A percentile compares a stretch with the other conserved stretches of the same genome.
phyloP scores from a whole-genome alignment of 2,329 filamentous ascomycete genomes.

The Paracamarosporium sp. region DNA sequence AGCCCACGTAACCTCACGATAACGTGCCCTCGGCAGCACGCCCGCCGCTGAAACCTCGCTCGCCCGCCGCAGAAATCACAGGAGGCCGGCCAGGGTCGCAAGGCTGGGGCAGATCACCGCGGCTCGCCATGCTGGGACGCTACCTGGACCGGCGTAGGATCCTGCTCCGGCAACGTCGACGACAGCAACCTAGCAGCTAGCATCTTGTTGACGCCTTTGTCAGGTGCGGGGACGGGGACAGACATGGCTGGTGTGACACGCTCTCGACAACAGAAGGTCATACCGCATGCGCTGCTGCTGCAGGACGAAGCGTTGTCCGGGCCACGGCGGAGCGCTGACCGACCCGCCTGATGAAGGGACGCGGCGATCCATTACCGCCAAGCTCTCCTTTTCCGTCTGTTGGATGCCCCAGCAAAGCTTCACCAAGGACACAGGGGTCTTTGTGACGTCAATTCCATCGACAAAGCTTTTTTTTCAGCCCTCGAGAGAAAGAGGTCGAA shows the following conservation, averaged over 20 bases:
- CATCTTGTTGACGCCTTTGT: not conserved
- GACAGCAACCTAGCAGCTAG: not conserved
- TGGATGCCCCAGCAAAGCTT: not conserved
- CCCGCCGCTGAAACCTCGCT: not conserved
- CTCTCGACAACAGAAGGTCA: not conserved
- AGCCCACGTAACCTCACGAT: constrained; percentile 3
- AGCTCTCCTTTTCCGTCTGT: not conserved
- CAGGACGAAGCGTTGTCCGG: not conserved
- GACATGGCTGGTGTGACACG: not conserved
- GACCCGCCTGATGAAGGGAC: not conserved
- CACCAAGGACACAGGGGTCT: not conserved
- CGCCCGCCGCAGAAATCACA: not conserved
- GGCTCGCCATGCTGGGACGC: constrained; percentile 19
- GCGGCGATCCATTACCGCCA: not conserved
- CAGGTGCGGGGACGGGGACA: not conserved
- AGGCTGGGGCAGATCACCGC: constrained; percentile 30
- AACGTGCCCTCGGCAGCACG: not conserved
- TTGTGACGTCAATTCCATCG: constrained; percentile 9
- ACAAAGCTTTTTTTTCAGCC: not conserved
- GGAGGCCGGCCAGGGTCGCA: not conserved
- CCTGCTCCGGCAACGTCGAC: not conserved
- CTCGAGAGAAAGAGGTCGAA: not conserved
- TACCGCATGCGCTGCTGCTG: not conserved
- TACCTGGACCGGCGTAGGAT: constrained; percentile 11
- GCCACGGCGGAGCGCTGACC: constrained; percentile 4